These are phyloP conservation scores for Veloboletus limbatus DNA, from an alignment of 1,284 basidiomycete species.

Conservation along the genomic window DNA sequence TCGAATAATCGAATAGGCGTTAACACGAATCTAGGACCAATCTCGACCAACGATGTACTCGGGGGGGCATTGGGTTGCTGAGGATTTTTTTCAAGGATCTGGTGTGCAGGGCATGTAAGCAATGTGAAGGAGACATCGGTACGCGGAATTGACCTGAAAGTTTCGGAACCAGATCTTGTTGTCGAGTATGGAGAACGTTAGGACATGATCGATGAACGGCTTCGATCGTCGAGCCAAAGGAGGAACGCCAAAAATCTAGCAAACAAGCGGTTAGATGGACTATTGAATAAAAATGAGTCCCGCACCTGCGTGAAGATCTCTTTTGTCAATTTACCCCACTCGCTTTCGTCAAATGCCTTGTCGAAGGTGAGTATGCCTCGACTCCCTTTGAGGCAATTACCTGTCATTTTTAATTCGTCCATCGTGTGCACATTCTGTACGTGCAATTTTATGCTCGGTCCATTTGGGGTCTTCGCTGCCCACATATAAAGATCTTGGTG, in stretches of 20 bases:
- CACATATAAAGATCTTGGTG: conserved; percentile 97
- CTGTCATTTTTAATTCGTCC: conserved; percentile 99
- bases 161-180: conserved; percentile 99
- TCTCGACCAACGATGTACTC: conserved; percentile 83
- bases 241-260: conserved; percentile 93
- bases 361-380: conserved; percentile 94
- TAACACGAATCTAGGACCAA: conserved; percentile 96
- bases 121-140: not conserved
- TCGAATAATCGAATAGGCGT: conserved; percentile 99
- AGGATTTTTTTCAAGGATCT: conserved; percentile 82
- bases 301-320: conserved; percentile 95
- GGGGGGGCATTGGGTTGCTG: conserved; percentile 71
- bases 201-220: conserved; percentile 97
- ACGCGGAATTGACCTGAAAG: conserved; percentile 69
- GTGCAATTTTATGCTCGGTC: conserved; percentile 95
- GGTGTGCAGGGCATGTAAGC: conserved; percentile 8
- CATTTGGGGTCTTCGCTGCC: conserved; percentile 97
- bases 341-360: conserved; percentile 83
- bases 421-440: conserved; percentile 99
- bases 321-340: conserved; percentile 88
- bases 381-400: conserved; percentile 96
- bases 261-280: conserved; percentile 12
- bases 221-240: conserved; percentile 87
- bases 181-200: conserved; percentile 95
- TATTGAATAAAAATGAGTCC: conserved; percentile 17